Percentiles rank a stretch among this genome's conserved stretches.
These are phyloP conservation scores for Cladosporium phlei DNA, from an alignment of 2,329 filamentous ascomycete species.

Conservation along the genomic window DNA sequence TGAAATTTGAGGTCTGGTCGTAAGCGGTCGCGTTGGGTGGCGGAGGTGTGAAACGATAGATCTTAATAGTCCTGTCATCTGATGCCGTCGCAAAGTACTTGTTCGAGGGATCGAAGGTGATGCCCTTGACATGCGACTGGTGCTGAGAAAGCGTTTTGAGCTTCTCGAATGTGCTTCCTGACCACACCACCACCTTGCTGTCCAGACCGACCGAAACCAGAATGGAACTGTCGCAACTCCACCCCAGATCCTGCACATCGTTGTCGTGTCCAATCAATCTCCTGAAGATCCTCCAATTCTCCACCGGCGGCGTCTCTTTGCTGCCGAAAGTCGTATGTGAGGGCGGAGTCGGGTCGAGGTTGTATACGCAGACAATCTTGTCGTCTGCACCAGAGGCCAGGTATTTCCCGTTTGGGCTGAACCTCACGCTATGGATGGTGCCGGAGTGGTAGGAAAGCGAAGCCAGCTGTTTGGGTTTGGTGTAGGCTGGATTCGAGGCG, in stretches of 20 bases:
- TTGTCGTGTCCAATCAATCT: slow-evolving; percentile 95
- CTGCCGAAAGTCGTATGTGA: slow-evolving; percentile 74
- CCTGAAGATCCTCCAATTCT: slow-evolving; percentile 96
- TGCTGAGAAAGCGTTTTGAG: slow-evolving; percentile 89
- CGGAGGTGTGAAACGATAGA: slow-evolving; percentile 90
- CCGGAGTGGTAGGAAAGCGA: slow-evolving; percentile 98
- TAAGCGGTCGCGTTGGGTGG: slow-evolving; percentile 87
- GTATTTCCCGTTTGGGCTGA: slow-evolving; percentile 91
- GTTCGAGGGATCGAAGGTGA: slow-evolving; percentile 96
- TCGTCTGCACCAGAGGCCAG: slow-evolving; percentile 96
- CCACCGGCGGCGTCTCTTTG: slow-evolving; percentile 85
- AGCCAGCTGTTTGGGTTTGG: slow-evolving; percentile 84
- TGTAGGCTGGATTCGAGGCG: slow-evolving; percentile 65
- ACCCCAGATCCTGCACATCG: slow-evolving; percentile 95
- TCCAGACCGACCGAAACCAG: slow-evolving; percentile 93
- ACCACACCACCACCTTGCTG: slow-evolving; percentile 98
- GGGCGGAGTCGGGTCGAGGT: slow-evolving; percentile 75
- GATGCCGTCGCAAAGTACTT: slow-evolving; percentile 99
- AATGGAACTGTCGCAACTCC: slow-evolving; percentile 94
- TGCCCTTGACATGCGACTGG: slow-evolving; percentile 96
- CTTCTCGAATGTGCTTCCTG: slow-evolving; percentile 95
- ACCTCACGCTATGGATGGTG: slow-evolving; percentile 94
- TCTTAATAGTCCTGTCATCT: slow-evolving; percentile 93
- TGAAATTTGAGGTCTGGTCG: slow-evolving; percentile 95
- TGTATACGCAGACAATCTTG: slow-evolving; percentile 97